phyloP scores from a whole-genome alignment of 352 stramenopile species.

The Globisporangium acanthophoron region DNA sequence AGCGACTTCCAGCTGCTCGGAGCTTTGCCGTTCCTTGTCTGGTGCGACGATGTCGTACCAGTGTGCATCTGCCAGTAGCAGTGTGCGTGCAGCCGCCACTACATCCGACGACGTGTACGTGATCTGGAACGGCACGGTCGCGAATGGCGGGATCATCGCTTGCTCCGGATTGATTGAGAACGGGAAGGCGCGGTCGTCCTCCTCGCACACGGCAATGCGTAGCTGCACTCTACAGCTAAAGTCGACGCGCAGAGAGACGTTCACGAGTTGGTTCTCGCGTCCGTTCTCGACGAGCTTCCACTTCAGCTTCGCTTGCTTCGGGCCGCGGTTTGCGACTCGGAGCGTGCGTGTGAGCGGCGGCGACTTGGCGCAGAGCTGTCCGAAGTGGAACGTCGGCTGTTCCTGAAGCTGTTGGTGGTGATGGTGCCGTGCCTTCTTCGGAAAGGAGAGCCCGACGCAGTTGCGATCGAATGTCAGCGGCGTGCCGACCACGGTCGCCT shows the following conservation, averaged over 20 bases:
- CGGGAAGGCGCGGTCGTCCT: constrained; percentile 19
- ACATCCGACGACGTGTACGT: constrained; percentile 34
- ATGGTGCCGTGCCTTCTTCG: constrained; percentile 7
- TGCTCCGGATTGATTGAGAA: constrained; percentile 27
- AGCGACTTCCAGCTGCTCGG: neutral
- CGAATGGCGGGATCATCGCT: constrained; percentile 23
- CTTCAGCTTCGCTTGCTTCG: constrained; percentile 42
- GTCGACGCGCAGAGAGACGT: constrained; percentile 51
- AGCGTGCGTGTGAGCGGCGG: constrained; percentile 37
- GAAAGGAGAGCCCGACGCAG: constrained; percentile 54
- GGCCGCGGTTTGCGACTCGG: constrained; percentile 64
- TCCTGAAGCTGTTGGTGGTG: neutral
- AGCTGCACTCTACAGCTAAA: constrained; percentile 35
- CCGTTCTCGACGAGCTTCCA: constrained; percentile 54
- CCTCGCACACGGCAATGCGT: constrained; percentile 28
- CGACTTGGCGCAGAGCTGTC: constrained; percentile 36
- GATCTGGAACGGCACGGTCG: constrained; percentile 39
- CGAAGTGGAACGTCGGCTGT: constrained; percentile 43
- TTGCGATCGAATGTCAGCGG: constrained; percentile 54
- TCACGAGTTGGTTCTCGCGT: constrained; percentile 49
- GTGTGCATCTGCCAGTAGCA: constrained; percentile 61
- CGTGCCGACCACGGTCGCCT: constrained; percentile 46
- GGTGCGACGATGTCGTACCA: constrained; percentile 35
- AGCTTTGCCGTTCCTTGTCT: neutral
- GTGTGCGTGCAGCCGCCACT: constrained; percentile 12